A percentile compares a stretch with the other conserved stretches of the same genome.
These are phyloP conservation scores for Aspergillus sojae DNA, from an alignment of 2,329 filamentous ascomycete genomes.

Conservation along the genomic window DNA sequence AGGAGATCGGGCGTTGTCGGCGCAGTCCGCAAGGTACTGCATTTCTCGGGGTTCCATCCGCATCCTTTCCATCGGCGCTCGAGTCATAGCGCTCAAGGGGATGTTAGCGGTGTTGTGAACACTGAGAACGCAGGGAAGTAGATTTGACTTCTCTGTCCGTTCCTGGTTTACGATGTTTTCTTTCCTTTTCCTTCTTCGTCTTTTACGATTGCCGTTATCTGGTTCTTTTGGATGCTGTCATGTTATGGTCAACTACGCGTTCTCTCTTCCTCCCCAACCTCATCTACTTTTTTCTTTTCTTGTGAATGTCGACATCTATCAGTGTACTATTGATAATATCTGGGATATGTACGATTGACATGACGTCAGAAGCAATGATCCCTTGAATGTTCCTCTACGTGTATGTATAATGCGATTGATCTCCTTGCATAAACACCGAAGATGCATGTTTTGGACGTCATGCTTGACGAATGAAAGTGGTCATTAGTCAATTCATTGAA, in stretches of 20 bases:
- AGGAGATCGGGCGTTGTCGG: conserved; percentile 40
- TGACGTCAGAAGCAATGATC: not conserved
- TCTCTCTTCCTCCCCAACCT: too few species aligned
- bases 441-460: not conserved
- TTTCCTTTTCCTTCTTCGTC: not conserved
- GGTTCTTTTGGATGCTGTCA: not conserved
- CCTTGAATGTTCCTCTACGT: not conserved
- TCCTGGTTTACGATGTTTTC: not conserved
- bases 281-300: not conserved
- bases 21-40: conserved; percentile 45
- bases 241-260: not conserved
- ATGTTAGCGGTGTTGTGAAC: conserved; percentile 5
- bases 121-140: not conserved
- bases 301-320: not conserved
- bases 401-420: not conserved
- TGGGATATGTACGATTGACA: not conserved
- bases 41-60: conserved; percentile 36
- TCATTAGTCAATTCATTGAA: not conserved
- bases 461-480: not conserved
- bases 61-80: conserved; percentile 45
- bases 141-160: not conserved
- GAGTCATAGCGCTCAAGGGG: conserved; percentile 20
- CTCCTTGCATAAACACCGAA: not conserved
- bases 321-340: not conserved
- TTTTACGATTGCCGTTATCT: not conserved